Conservation (phyloP, 73 alveolate genomes). For the Paramecium sexaurelia region DNA sequence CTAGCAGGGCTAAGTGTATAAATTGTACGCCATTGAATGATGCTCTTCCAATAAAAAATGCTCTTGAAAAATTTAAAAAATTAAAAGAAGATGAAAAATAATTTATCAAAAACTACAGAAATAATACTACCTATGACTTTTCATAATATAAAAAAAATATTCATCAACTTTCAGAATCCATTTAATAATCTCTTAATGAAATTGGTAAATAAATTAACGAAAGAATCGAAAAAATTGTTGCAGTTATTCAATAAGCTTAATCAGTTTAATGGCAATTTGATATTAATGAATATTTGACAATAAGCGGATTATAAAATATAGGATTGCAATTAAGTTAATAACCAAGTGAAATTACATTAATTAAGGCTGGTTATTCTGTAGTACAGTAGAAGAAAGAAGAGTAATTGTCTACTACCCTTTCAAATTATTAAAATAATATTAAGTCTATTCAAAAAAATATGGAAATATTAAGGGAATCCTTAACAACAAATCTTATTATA, state of each 20-base stretch:
- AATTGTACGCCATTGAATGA: not conserved
- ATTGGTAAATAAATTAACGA: conserved; percentile 3
- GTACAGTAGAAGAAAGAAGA: not conserved
- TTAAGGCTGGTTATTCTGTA: conserved; percentile 19
- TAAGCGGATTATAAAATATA: not conserved
- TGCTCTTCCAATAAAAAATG: not conserved
- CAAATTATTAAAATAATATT: not conserved
- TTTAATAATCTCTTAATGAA: conserved; percentile 1
- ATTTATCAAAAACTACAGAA: not conserved
- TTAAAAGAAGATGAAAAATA: not conserved
- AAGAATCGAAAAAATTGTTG: not conserved
- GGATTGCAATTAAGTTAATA: conserved; percentile 20
- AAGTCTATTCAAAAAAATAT: not conserved
- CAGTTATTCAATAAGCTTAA: not conserved
- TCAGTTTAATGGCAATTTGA: not conserved
- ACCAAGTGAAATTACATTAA: not conserved
- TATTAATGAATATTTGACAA: not conserved
- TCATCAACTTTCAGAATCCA: not conserved
- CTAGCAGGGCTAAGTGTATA: not conserved
- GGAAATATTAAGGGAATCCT: not conserved
- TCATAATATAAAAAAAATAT: not conserved
- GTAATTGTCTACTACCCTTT: not conserved
- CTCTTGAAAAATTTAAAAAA: not conserved
- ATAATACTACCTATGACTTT: not conserved
- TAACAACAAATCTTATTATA: not conserved